Evolutionary conservation across 2,329 filamentous ascomycete species (phyloP).

Genomic region (Aspergillus pseudoterreus): DNA sequence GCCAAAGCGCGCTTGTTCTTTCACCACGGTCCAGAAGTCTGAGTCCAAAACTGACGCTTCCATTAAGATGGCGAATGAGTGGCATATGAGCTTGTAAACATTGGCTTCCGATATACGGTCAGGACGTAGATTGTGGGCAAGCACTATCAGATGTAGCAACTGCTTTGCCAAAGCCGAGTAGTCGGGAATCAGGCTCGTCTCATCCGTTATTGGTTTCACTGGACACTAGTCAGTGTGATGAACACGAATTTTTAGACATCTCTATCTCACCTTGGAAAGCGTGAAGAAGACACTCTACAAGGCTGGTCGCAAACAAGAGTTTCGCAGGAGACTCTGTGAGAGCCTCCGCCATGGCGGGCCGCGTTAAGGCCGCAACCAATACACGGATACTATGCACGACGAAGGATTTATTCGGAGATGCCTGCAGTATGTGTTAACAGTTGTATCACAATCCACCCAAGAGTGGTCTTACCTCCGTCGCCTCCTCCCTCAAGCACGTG

Average conservation of each 20-base stretch:
- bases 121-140: conserved; percentile 16
- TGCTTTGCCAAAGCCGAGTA: conserved; percentile 32
- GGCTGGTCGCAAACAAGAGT: conserved; percentile 49
- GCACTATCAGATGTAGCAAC: conserved; percentile 34
- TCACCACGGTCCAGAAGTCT: conserved; percentile 44
- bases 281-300: conserved; percentile 56
- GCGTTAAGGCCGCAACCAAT: conserved; percentile 59
- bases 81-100: conserved; percentile 37
- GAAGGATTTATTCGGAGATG: conserved; percentile 33
- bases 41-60: conserved; percentile 48
- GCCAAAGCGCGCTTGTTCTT: conserved; percentile 33
- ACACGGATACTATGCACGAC: conserved; percentile 48
- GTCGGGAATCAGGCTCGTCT: conserved; percentile 31
- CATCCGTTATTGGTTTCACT: conserved; percentile 24
- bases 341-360: conserved; percentile 50
- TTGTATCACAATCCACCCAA: not conserved
- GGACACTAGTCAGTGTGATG: conserved; percentile 7
- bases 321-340: conserved; percentile 45
- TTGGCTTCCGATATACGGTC: conserved; percentile 14
- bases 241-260: not conserved
- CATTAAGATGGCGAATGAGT: conserved; percentile 46
- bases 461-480: conserved; percentile 27
- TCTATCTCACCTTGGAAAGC: conserved; percentile 51
- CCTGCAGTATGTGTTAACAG: conserved; percentile 15
- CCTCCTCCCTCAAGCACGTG: conserved; percentile 55